phyloP scores from a whole-genome alignment of 441 rosid species.

The Adansonia gregorii region DNA sequence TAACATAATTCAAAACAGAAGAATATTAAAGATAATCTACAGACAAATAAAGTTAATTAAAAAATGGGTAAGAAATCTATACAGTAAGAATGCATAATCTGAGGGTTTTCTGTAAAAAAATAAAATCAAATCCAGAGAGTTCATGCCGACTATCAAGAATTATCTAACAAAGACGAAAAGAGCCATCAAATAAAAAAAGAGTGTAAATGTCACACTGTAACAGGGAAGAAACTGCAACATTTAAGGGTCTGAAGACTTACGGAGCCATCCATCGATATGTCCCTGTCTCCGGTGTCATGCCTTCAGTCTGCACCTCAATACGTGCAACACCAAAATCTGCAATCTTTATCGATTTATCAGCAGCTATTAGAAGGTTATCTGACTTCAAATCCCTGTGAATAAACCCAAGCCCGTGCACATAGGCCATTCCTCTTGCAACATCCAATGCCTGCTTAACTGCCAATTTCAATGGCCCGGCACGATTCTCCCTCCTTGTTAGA shows the following conservation, averaged over 20 bases:
- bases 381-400: conserved; percentile 93
- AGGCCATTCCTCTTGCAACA: conserved; percentile 96
- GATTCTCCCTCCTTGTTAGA: conserved; percentile 72
- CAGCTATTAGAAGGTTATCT: conserved; percentile 84
- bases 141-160: background rate
- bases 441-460: conserved; percentile 96
- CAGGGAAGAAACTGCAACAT: conserved; percentile 7
- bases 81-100: background rate
- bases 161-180: background rate
- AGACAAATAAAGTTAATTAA: background rate
- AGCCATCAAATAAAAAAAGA: background rate
- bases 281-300: conserved; percentile 99
- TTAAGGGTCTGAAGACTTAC: conserved; percentile 54
- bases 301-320: conserved; percentile 96
- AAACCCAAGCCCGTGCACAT: conserved; percentile 80
- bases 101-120: background rate
- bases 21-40: background rate
- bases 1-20: conserved; percentile 9
- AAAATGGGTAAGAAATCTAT: background rate
- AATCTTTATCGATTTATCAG: conserved; percentile 86
- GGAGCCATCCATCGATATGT: conserved; percentile 99
- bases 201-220: background rate
- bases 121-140: background rate
- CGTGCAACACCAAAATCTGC: conserved; percentile 98
- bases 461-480: conserved; percentile 80